Evolutionary conservation across 2,329 filamentous ascomycete genomes (phyloP), one percentile per base, ranked within the genome.

Genomic region (Hortaea sp.): DNA sequence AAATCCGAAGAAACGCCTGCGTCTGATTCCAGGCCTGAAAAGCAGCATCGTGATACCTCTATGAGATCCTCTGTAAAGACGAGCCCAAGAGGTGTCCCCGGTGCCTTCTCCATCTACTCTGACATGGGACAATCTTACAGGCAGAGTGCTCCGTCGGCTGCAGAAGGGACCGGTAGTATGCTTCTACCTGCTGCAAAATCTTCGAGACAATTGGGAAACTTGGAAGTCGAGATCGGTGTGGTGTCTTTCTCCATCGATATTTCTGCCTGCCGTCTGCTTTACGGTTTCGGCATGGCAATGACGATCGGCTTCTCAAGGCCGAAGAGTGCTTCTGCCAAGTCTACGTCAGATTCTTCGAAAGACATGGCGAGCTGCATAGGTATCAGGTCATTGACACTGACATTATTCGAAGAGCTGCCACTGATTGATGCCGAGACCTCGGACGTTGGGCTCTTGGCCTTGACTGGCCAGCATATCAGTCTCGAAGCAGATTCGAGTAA

Each of bases 41-140:
- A n/a, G n/a, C n/a, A n/a, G n/a, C n/a, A 20, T 20, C 20, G 20
- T 20, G 20, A 20, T 20, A 20, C 20, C 20, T 20, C 20, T 20
- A 20, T 20, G 20, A 20, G 20, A 20, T 20, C 20, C 20, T 20
- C 20, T 20, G 20, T 20, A 20, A 20, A 20, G 20, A 20, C 20
- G 20, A 20, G 20, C 20, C 20, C 20, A 20, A 20, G 29, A 9
- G 40, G 40, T 30, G 30, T 71, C 58, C 71, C 71, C 12, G 71
- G 71, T 0, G 65, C 69, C 0, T 74, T 73, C 52, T 73, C 71
- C 0, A 63, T 65, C 27, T 72, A 74, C 52, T 69, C 69, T 2
- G 65, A 71, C 38, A 60, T 66, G 29, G 66, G 64, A 5, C 60
- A 63, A 7, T 55, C 57, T n/a, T 53, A 61, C 7, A 58, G 61